These are phyloP conservation scores for Starmerella gropengiesseri DNA, from an alignment of 805 yeast genomes.

Conservation along the genomic window DNA sequence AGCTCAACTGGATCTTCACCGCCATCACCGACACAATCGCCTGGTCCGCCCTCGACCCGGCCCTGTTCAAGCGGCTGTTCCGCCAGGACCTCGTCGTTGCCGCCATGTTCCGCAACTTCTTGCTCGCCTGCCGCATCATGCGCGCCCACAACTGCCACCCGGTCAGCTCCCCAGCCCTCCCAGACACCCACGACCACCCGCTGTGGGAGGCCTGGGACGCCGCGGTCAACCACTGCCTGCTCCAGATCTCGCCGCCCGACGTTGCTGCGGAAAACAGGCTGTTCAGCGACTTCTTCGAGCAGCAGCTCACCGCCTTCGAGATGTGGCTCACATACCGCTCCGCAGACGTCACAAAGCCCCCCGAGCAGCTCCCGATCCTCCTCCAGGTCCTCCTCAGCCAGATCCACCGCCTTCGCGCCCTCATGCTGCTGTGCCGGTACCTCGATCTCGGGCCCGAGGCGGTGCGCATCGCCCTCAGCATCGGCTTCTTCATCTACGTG, in stretches of 20 bases:
- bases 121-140: conserved; percentile 88
- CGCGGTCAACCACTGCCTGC: conserved; percentile 86
- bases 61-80: conserved; percentile 77
- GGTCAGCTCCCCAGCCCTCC: conserved; percentile 83
- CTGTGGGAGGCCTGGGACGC: conserved; percentile 99
- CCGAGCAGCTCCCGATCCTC: conserved; percentile 90
- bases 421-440: conserved; percentile 71
- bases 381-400: conserved; percentile 87
- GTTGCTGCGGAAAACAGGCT: conserved; percentile 43
- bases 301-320: conserved; percentile 90
- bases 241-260: conserved; percentile 33
- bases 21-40: conserved; percentile 98
- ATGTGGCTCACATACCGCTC: conserved; percentile 83
- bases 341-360: conserved; percentile 71
- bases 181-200: conserved; percentile 71
- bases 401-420: conserved; percentile 82
- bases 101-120: conserved; percentile 83
- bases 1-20: conserved; percentile 92
- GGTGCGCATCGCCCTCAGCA: conserved; percentile 79
- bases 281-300: conserved; percentile 90
- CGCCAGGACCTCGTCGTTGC: conserved; percentile 96
- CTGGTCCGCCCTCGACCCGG: conserved; percentile 84
- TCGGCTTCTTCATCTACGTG: conserved; percentile 94
- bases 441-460: conserved; percentile 97
- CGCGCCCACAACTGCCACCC: conserved; percentile 90